These are phyloP conservation scores for Nemania sp. DNA, from an alignment of 2,329 filamentous ascomycete species.

Conservation along the genomic window DNA sequence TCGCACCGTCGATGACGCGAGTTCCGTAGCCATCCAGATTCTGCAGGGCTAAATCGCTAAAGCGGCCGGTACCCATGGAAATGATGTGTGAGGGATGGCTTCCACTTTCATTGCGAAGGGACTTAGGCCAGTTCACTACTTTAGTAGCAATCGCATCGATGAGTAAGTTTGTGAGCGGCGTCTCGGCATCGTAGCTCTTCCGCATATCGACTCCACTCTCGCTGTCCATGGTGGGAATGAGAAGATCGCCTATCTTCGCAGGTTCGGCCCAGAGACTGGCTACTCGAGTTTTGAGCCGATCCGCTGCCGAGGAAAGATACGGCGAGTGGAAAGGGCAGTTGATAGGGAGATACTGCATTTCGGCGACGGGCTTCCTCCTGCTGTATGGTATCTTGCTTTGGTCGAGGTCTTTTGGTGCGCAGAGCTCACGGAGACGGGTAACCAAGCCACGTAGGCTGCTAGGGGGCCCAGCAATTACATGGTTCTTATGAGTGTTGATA, in stretches of 20 bases:
- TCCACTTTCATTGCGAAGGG: neutral
- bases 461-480: slow-evolving; percentile 81
- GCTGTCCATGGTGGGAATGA: slow-evolving; percentile 87
- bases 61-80: slow-evolving; percentile 13
- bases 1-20: slow-evolving; percentile 23
- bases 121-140: slow-evolving; percentile 17
- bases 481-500: slow-evolving; percentile 93
- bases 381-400: slow-evolving; percentile 93
- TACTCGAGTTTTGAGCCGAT: slow-evolving; percentile 73
- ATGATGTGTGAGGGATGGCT: neutral
- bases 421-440: neutral
- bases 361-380: slow-evolving; percentile 92
- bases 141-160: slow-evolving; percentile 14
- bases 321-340: slow-evolving; percentile 98
- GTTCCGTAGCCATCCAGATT: slow-evolving; percentile 19
- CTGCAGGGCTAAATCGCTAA: slow-evolving; percentile 19
- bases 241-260: slow-evolving; percentile 49
- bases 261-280: neutral
- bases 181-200: neutral
- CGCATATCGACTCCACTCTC: slow-evolving; percentile 9
- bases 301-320: slow-evolving; percentile 80
- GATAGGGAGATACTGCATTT: slow-evolving; percentile 95
- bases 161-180: neutral
- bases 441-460: neutral
- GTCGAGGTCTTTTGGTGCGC: slow-evolving; percentile 56